Percentiles rank a stretch among this genome's conserved stretches.
Conservation (phyloP, 495 filamentous ascomycete species). For the Staphylotrichum longicolle region DNA sequence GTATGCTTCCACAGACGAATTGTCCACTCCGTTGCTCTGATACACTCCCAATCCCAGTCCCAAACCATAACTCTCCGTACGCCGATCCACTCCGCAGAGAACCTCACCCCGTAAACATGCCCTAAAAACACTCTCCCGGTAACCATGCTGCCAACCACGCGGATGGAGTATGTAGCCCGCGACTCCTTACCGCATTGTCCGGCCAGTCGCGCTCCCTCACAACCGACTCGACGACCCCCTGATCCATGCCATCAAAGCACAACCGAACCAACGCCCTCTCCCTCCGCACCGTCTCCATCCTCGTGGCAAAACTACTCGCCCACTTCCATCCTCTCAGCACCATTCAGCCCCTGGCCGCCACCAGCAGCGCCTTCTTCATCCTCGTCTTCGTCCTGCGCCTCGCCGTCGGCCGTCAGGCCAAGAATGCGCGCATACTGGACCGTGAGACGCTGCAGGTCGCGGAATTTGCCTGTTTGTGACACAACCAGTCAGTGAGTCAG, state of each 20-base stretch:
- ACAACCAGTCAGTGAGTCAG: too few species aligned
- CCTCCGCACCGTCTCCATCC: too few species aligned
- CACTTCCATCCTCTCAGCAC: constrained; percentile 27
- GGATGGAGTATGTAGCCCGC: too few species aligned
- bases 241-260: too few species aligned
- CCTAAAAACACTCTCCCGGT: too few species aligned
- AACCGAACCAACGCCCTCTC: too few species aligned
- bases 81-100: not conserved
- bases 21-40: not conserved
- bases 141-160: too few species aligned
- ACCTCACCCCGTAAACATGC: not conserved
- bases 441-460: constrained; percentile 84
- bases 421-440: constrained; percentile 83
- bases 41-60: not conserved
- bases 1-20: too few species aligned
- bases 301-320: not conserved
- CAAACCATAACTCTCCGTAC: not conserved
- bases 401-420: constrained; percentile 59
- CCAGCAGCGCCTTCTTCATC: constrained; percentile 3
- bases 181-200: too few species aligned
- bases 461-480: constrained; percentile 70
- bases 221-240: too few species aligned
- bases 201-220: too few species aligned
- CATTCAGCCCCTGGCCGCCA: not conserved
- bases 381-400: constrained; percentile 45